These are phyloP conservation scores for Eucalyptus guilfoylei DNA, from an alignment of 345 rosid species.

Conservation along the genomic window DNA sequence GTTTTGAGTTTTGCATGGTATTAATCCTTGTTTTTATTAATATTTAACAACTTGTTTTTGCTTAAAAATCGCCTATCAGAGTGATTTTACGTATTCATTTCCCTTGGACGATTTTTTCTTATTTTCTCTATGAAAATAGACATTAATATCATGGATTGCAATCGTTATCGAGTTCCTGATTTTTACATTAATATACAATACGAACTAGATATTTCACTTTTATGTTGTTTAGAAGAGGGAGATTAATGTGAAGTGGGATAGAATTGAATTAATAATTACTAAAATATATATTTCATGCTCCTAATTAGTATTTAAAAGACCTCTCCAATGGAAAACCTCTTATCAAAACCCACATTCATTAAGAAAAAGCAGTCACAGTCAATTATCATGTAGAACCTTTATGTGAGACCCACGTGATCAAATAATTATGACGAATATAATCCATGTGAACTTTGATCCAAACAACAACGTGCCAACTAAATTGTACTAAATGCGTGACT, in stretches of 20 bases:
- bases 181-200: not conserved
- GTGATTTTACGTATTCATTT: not conserved
- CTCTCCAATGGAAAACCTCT: not conserved
- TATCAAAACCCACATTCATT: not conserved
- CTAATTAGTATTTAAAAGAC: not conserved
- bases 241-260: not conserved
- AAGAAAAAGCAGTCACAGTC: rapidly evolving
- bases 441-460: not conserved
- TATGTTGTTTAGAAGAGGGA: not conserved
- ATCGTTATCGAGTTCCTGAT: rapidly evolving
- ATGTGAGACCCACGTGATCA: not conserved
- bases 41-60: not conserved
- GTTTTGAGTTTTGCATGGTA: not conserved
- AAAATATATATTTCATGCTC: not conserved
- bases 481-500: not conserved
- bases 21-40: rapidly evolving
- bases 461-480: not conserved
- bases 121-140: not conserved
- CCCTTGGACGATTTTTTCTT: not conserved
- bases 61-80: rapidly evolving
- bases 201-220: not conserved
- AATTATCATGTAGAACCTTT: not conserved
- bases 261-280: not conserved
- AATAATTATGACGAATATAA: not conserved
- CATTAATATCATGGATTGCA: not conserved